Evolutionary conservation across 208 protist genomes (phyloP).

Genomic region (Willaertia magna): DNA sequence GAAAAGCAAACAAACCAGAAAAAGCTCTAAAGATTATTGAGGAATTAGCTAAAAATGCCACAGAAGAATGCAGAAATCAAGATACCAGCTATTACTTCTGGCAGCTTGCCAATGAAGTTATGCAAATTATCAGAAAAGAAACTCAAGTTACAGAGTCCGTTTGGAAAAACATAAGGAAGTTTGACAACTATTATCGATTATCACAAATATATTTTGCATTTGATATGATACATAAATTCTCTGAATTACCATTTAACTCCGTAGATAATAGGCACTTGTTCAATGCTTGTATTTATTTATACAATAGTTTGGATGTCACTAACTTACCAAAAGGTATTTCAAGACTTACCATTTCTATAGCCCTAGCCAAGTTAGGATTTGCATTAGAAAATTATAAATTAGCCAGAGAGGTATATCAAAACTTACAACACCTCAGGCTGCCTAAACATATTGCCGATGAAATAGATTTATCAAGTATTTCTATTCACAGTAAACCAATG

Average conservation of each 20-base stretch:
- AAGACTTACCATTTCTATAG: constrained; percentile 62
- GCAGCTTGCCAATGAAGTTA: constrained; percentile 52
- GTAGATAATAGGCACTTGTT: constrained; percentile 65
- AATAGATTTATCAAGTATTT: constrained; percentile 67
- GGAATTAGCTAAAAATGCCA: constrained; percentile 72
- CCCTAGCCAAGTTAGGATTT: constrained; percentile 60
- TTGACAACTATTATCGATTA: constrained; percentile 55
- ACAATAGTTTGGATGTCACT: constrained; percentile 43
- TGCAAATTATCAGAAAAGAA: background rate
- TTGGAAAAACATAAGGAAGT: constrained; percentile 44
- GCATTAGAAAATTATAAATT: constrained; percentile 71
- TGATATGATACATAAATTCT: constrained; percentile 58
- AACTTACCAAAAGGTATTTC: constrained; percentile 66
- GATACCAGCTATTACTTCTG: constrained; percentile 78
- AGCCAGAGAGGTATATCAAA: constrained; percentile 58
- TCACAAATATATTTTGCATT: constrained; percentile 81
- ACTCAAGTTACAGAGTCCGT: background rate
- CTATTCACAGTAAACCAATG: constrained; percentile 63
- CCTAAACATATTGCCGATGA: constrained; percentile 62
- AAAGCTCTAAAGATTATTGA: constrained; percentile 76
- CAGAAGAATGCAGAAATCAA: constrained; percentile 66
- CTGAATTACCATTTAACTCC: constrained; percentile 63
- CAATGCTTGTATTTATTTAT: constrained; percentile 58
- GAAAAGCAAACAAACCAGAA: constrained; percentile 62
- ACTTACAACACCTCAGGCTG: constrained; percentile 63